These are phyloP conservation scores for Pneumocystis oryctolagi DNA, from an alignment of 1,139 yeast genomes.

Conservation along the genomic window DNA sequence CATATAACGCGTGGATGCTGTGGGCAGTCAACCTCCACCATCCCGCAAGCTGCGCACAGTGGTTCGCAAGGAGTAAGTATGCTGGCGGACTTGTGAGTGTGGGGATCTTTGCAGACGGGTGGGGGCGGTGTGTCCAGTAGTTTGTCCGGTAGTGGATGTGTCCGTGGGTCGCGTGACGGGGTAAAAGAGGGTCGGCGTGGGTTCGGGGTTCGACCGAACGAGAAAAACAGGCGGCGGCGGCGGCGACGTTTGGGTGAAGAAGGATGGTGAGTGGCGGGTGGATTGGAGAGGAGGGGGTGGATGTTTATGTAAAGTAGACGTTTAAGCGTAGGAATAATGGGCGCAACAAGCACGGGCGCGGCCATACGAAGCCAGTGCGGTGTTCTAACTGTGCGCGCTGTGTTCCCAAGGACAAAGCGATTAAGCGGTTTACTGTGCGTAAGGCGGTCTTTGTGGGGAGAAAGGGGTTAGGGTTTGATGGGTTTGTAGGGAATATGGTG, in stretches of 20 bases:
- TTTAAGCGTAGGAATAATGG: constrained; percentile 99
- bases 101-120: constrained; percentile 65
- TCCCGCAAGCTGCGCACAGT: constrained; percentile 69
- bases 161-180: not conserved
- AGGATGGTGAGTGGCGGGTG: no score
- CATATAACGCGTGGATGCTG: constrained; percentile 33
- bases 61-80: constrained; percentile 59
- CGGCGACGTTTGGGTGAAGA: no score
- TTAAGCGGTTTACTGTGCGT: not conserved
- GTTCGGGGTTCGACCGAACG: no score
- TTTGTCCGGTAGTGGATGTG: not conserved
- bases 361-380: constrained; percentile 99
- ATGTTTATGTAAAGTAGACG: constrained; percentile 51
- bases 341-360: constrained; percentile 99
- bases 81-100: constrained; percentile 68
- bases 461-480: constrained; percentile 99
- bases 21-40: constrained; percentile 57
- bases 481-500: constrained; percentile 99
- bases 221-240: no score
- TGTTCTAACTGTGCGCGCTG: constrained; percentile 99
- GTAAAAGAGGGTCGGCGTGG: no score
- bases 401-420: constrained; percentile 55
- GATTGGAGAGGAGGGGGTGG: no score
- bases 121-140: constrained; percentile 30
- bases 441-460: constrained; percentile 37